Conservation (phyloP, 768 basidiomycete species). For the Calocera cornea region DNA sequence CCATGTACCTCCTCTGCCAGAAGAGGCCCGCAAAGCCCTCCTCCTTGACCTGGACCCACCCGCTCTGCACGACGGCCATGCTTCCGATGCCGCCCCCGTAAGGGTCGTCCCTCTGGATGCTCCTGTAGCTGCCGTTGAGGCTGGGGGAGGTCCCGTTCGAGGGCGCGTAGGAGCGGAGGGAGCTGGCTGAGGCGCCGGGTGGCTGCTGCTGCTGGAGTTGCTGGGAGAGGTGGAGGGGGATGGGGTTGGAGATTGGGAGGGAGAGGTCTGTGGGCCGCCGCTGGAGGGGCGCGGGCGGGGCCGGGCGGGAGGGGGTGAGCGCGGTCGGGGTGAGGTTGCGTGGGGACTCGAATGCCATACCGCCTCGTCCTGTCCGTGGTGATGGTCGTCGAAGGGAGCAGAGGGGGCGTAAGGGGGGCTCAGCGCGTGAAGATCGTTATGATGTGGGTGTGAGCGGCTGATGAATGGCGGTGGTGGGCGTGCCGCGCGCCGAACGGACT, state of each 20-base stretch:
- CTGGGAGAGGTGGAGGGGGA: background rate
- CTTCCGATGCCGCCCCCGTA: background rate
- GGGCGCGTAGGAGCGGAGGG: background rate
- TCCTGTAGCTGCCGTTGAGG: background rate
- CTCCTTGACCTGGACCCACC: slow-evolving; percentile 80
- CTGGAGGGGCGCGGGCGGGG: background rate
- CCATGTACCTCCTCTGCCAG: slow-evolving; percentile 82
- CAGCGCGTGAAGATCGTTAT: too few species aligned
- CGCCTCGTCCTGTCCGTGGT: background rate
- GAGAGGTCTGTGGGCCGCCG: background rate
- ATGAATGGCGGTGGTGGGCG: too few species aligned
- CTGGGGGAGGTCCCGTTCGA: background rate
- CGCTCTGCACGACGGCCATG: slow-evolving; percentile 41
- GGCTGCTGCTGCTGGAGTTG: background rate
- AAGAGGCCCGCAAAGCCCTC: slow-evolving; percentile 85
- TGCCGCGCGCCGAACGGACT: too few species aligned
- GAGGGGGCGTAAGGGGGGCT: background rate
- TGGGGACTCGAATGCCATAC: slow-evolving; percentile 2
- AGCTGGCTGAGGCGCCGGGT: background rate
- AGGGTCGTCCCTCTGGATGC: background rate
- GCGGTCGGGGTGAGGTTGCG: slow-evolving; percentile 3
- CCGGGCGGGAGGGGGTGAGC: background rate
- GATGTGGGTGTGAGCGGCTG: too few species aligned
- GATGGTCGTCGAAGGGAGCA: background rate
- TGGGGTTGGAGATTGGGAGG: background rate